Base-by-base conservation (phyloP, 2,329 filamentous ascomycete genomes). In the Aureobasidium sp. region DNA sequence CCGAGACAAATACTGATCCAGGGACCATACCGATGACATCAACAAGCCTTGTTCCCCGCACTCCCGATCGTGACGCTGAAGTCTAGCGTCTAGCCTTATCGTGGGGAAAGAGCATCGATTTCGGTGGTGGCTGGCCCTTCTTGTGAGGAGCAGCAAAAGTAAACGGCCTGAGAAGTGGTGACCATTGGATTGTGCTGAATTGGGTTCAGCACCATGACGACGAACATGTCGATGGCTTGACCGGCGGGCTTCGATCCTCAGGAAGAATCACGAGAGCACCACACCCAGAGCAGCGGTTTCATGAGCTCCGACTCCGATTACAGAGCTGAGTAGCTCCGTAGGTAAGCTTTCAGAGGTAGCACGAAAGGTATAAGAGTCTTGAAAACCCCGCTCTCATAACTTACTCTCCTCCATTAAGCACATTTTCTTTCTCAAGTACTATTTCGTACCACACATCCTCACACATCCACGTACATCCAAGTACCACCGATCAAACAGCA, bases 241-340 rank as follows among this genome's bases (percentile, higher is more conserved):
- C 34, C 45, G 16, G 6, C 24, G n/a, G n/a, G 45, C 45, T 49
- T 10, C 45, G 45, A 49, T 49, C 45, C 24, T 38, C 45, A 38
- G 32, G 22, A 38, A 49, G 45, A 49, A 49, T 49, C 45, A 49
- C 45, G 45, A 49, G 45, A 49, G 45, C 45, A 38, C 34, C 24
- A 19, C 12, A 19, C 40, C 42, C 42, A 47, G 30, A 4, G n/a
- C 19, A 47, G 42, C 25, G 42, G 42, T 47, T n/a, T 29, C 6
- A 8, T 7, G 27, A 49, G 32, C 45, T 38, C 45, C 45, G 45
- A 38, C 19, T 35, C 16, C 24, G 19, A 29, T 38, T 32, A 38
- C 34, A 38, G 37, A 34, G 19, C 21, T n/a, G 12, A 19, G 17
- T n/a, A 49, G 45, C 34, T 38, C 30, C 11, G 29, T 22, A 49